phyloP scores from a whole-genome alignment of 345 rosid genomes.

The Clarkia xantiana region DNA sequence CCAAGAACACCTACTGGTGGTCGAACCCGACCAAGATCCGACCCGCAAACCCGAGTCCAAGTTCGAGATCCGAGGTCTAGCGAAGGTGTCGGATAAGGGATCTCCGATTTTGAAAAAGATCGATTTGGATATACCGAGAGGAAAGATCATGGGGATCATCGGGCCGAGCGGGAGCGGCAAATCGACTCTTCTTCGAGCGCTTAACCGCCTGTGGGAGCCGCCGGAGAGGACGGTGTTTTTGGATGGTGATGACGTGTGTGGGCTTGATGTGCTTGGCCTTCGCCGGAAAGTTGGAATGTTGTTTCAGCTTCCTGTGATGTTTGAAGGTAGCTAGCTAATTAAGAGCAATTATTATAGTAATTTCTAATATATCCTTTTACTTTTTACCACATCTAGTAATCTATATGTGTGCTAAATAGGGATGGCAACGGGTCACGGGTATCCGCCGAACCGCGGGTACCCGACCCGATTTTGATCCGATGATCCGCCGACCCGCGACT shows the following conservation, averaged over 20 bases:
- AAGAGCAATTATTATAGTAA: neutral
- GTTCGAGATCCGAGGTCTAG: constrained; percentile 39
- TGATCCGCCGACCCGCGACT: too few species aligned
- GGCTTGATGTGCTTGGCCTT: constrained; percentile 51
- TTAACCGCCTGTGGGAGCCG: constrained; percentile 89
- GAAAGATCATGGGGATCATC: constrained; percentile 60
- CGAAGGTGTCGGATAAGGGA: constrained; percentile 33
- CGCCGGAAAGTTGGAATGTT: constrained; percentile 93
- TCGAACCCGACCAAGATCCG: constrained; percentile 7
- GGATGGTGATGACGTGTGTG: constrained; percentile 50
- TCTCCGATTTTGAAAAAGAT: constrained; percentile 36
- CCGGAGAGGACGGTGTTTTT: constrained; percentile 46
- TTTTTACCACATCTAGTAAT: too few species aligned
- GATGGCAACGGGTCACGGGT: too few species aligned
- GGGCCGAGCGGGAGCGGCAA: constrained; percentile 98
- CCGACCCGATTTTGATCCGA: too few species aligned
- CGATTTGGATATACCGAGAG: constrained; percentile 39
- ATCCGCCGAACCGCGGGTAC: too few species aligned
- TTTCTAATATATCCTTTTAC: neutral
- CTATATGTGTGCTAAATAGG: too few species aligned
- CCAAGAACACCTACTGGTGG: constrained; percentile 26
- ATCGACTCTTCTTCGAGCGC: constrained; percentile 63
- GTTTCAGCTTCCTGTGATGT: constrained; percentile 80
- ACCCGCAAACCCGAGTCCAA: constrained; percentile 11
- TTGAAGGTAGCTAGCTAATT: constrained; percentile 33